Conservation (phyloP, 768 basidiomycete genomes). For the Baorangia bicolor region DNA sequence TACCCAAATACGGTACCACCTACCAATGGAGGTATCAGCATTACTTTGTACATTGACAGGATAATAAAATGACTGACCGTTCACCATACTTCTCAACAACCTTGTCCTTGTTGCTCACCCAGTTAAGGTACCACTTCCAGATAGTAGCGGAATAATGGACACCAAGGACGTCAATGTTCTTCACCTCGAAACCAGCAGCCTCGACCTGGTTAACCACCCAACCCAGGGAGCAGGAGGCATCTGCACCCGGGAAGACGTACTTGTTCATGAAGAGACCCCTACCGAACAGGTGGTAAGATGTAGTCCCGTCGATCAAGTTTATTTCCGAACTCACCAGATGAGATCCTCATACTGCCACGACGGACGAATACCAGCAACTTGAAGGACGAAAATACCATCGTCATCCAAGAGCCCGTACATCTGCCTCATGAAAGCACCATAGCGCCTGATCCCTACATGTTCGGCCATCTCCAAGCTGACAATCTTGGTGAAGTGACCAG, state of each 20-base stretch:
- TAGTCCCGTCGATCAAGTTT: too few species aligned
- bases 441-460: slow-evolving; percentile 96
- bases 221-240: slow-evolving; percentile 91
- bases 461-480: slow-evolving; percentile 98
- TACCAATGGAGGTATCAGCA: slow-evolving; percentile 3
- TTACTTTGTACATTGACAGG: background rate
- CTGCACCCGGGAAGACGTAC: slow-evolving; percentile 98
- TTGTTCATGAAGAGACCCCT: slow-evolving; percentile 98
- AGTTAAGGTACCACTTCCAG: slow-evolving; percentile 95
- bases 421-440: slow-evolving; percentile 83
- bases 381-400: slow-evolving; percentile 91
- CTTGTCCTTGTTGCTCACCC: slow-evolving; percentile 90
- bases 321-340: slow-evolving; percentile 60
- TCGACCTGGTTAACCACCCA: slow-evolving; percentile 93
- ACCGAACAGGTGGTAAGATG: background rate
- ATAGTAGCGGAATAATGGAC: slow-evolving; percentile 95
- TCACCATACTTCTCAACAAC: slow-evolving; percentile 89
- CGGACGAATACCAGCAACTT: slow-evolving; percentile 95
- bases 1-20: slow-evolving; percentile 93
- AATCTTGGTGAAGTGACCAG: slow-evolving; percentile 86
- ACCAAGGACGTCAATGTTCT: slow-evolving; percentile 94
- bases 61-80: slow-evolving; percentile 34
- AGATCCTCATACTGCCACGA: slow-evolving; percentile 99
- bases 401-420: slow-evolving; percentile 93
- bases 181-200: slow-evolving; percentile 92